Evolutionary conservation across 208 protist genomes (phyloP).

Genomic region (Balamuthia mandrillaris): DNA sequence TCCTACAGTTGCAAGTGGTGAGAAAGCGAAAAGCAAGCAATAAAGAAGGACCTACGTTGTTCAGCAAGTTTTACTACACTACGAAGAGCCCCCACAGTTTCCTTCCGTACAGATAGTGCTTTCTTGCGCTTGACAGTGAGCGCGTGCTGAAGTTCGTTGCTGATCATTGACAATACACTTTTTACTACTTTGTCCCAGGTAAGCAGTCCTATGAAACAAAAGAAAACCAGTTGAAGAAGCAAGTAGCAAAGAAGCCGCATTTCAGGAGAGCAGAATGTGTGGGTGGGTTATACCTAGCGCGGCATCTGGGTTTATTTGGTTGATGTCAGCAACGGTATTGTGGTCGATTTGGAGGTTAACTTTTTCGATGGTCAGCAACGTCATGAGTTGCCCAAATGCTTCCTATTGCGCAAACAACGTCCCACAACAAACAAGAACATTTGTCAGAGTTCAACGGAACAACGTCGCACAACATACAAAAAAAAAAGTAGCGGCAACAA

Average conservation of each 20-base stretch:
- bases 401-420: background rate
- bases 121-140: background rate
- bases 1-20: background rate
- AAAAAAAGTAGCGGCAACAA: background rate
- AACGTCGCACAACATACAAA: background rate
- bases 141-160: background rate
- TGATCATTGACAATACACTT: background rate
- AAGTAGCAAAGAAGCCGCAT: background rate
- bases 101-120: background rate
- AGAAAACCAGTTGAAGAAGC: background rate
- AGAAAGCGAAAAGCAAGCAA: background rate
- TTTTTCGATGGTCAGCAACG: background rate
- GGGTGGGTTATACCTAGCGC: background rate
- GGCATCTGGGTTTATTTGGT: background rate
- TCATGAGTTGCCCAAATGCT: background rate
- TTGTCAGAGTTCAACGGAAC: background rate
- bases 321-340: background rate
- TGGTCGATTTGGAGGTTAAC: slow-evolving; percentile 18
- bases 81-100: background rate
- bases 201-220: background rate
- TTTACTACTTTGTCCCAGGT: slow-evolving; percentile 10
- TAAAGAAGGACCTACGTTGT: background rate
- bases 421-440: background rate
- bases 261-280: background rate
- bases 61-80: background rate